A percentile compares a stretch with the other conserved stretches of the same genome.
phyloP scores from a whole-genome alignment of 2,329 filamentous ascomycete species.

The Pseudogymnoascus sp. region DNA sequence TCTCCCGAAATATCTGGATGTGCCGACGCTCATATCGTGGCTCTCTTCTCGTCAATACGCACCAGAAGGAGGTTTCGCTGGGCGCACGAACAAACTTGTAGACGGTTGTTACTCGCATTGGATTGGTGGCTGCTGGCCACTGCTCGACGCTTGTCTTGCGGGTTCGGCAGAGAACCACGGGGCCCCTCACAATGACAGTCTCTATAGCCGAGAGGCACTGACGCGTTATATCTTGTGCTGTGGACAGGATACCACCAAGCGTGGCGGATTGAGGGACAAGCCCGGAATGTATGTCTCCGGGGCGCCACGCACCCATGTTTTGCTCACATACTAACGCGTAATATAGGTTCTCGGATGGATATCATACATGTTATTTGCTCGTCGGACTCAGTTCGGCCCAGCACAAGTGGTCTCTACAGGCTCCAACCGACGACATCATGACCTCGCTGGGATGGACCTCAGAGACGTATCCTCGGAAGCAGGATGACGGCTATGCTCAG shows the following conservation, averaged over 20 bases:
- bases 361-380: conserved; percentile 90
- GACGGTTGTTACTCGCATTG: conserved; percentile 98
- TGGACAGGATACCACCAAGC: conserved; percentile 65
- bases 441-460: conserved; percentile 35
- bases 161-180: conserved; percentile 24
- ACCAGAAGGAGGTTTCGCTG: conserved; percentile 87
- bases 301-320: conserved; percentile 12
- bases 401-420: conserved; percentile 52
- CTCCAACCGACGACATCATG: conserved; percentile 23
- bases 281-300: conserved; percentile 62
- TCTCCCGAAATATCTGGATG: conserved; percentile 68
- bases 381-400: conserved; percentile 79
- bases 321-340: conserved; percentile 8
- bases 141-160: conserved; percentile 73
- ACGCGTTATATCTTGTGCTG: conserved; percentile 86
- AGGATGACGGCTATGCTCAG: conserved; percentile 43
- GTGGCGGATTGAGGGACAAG: conserved; percentile 87
- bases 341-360: conserved; percentile 69
- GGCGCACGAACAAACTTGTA: conserved; percentile 94
- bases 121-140: conserved; percentile 90
- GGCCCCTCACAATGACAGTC: conserved; percentile 35
- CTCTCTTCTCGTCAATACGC: conserved; percentile 82
- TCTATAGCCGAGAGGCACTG: conserved; percentile 79
- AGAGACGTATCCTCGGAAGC: conserved; percentile 34
- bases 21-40: conserved; percentile 76